These are phyloP conservation scores for Nissolia schottii DNA, from an alignment of 306 rosid species.

Conservation along the genomic window DNA sequence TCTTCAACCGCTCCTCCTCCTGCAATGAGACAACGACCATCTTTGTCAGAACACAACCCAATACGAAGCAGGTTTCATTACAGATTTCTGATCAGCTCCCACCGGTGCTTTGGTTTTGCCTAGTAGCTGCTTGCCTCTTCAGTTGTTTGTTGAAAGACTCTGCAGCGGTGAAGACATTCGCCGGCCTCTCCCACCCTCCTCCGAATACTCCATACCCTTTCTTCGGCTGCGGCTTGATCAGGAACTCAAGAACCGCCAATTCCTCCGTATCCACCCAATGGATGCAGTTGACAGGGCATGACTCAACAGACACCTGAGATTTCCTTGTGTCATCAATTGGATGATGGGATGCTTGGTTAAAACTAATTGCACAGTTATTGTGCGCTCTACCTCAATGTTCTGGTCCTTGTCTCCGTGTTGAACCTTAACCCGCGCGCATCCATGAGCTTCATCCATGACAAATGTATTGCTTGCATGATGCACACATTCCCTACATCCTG, in stretches of 20 bases:
- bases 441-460: constrained; percentile 56
- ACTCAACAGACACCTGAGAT: constrained; percentile 62
- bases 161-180: constrained; percentile 72
- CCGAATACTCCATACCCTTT: constrained; percentile 71
- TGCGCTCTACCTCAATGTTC: constrained; percentile 51
- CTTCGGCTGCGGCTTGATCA: constrained; percentile 63
- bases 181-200: constrained; percentile 83
- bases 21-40: constrained; percentile 10
- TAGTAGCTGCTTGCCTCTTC: constrained; percentile 14
- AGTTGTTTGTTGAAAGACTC: constrained; percentile 47
- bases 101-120: constrained; percentile 29
- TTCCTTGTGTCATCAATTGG: background rate
- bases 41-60: background rate
- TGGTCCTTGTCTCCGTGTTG: constrained; percentile 62
- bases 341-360: background rate
- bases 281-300: constrained; percentile 79
- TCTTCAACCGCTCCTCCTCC: constrained; percentile 34
- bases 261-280: constrained; percentile 69
- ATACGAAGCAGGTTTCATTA: background rate
- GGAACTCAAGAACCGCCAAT: constrained; percentile 58
- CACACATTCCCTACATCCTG: constrained; percentile 77
- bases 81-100: background rate
- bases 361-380: background rate
- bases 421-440: constrained; percentile 71
- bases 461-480: constrained; percentile 69